Evolutionary conservation across 2,329 filamentous ascomycete species (phyloP), one percentile per base, ranked within the genome.

Genomic region (Pseudocercospora cruenta): DNA sequence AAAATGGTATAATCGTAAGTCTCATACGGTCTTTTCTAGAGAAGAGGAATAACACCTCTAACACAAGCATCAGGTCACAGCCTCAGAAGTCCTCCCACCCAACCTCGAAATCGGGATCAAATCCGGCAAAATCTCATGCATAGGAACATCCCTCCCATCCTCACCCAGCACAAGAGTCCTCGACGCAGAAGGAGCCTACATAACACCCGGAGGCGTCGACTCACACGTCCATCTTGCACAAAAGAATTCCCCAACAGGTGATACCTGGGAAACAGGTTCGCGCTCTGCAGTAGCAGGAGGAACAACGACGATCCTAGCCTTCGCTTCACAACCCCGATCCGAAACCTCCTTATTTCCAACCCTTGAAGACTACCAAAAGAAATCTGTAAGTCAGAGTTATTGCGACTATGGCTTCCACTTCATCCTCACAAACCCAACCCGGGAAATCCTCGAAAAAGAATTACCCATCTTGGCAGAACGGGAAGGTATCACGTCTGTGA

Each of bases 401-500:
- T 83, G 83, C 69, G 86, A 88, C 75, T 88, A 88, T 72, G 82
- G 83, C 2, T 84, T 87, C 67, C 85, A 88, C 70, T 75, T 85
- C 63, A 80, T 86, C 33, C 76, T 85, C 33, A 79, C 80, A 0
- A 83, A 85, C 65, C 82, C 83, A 0, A 80, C 75, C 0, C 69
- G 74, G 0, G 60, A 75, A 9, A 81, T 82, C 10, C 75, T 85
- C 0, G 67, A 74, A 1, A 73, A 75, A 0, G 83, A 85, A 67
- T 73, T 84, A 33, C 79, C 81, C 0, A 67, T 75, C 16, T 69
- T 84, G 16, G 79, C 77, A 2, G 62, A 76, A 3, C 62, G 71
- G n/a, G 74, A 80, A 26, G 83, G 83, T 12, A 80, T 85, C 62
- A 82, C 82, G 3, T 81, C 78, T 4, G 77, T 85, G 43, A 85